These are phyloP conservation scores for Xylaria castorea DNA, from an alignment of 495 filamentous ascomycete species.

Conservation along the genomic window DNA sequence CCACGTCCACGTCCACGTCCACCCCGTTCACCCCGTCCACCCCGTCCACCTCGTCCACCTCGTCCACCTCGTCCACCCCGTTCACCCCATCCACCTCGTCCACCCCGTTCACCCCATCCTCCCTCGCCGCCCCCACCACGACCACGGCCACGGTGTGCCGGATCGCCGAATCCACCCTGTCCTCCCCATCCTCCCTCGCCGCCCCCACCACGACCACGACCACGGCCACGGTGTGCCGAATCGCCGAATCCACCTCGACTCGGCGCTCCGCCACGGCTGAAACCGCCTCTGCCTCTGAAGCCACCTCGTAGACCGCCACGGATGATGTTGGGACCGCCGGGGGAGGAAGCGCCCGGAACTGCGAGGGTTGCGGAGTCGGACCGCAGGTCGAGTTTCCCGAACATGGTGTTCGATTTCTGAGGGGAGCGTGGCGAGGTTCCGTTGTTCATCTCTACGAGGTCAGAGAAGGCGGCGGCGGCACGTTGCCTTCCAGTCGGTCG, in stretches of 20 bases:
- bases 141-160: background rate
- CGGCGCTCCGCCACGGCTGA: background rate
- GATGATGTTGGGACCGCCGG: slow-evolving; percentile 29
- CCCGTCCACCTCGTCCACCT: too few species aligned
- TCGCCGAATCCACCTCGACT: slow-evolving; percentile 1
- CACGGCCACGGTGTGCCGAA: background rate
- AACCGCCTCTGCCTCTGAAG: slow-evolving; percentile 24
- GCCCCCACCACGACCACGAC: too few species aligned
- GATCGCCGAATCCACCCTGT: background rate
- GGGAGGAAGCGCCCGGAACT: background rate
- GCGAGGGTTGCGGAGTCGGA: background rate
- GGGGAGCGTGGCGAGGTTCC: slow-evolving; percentile 7
- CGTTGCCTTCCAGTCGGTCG: slow-evolving; percentile 28
- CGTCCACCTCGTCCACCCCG: too few species aligned
- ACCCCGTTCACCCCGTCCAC: too few species aligned
- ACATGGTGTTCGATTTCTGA: background rate
- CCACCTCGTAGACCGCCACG: slow-evolving; percentile 34
- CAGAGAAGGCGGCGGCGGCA: slow-evolving; percentile 27
- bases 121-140: slow-evolving; percentile 24
- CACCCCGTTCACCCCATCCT: background rate
- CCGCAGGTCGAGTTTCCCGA: slow-evolving; percentile 6
- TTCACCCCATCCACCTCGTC: too few species aligned
- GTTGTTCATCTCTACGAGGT: slow-evolving; percentile 26
- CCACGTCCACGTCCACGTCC: too few species aligned
- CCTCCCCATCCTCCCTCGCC: too few species aligned